Evolutionary conservation across 148 eudicot species (phyloP).

Genomic region (Vaccinium myrtillus): DNA sequence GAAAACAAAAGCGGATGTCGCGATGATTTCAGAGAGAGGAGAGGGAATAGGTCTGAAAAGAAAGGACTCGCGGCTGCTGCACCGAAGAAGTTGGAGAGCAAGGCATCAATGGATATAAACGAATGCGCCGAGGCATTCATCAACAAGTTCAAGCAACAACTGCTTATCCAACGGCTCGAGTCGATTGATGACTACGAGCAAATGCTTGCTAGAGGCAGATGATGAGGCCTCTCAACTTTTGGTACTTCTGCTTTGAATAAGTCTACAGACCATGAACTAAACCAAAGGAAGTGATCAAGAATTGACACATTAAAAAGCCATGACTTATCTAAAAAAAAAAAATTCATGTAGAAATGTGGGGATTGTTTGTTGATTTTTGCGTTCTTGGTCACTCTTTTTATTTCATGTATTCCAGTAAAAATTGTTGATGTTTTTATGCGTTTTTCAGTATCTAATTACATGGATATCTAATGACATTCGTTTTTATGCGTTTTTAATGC

Average conservation of each 20-base stretch:
- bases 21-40: not conserved
- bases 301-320: too few relatives aligned
- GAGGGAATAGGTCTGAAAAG: not conserved
- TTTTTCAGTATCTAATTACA: not conserved
- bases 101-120: constrained; percentile 50
- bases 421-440: not conserved
- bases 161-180: constrained; percentile 70
- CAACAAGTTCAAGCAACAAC: constrained; percentile 60
- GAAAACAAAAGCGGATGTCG: not conserved
- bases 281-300: too few relatives aligned
- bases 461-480: too few relatives aligned
- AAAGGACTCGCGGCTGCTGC: not conserved
- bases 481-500: too few relatives aligned
- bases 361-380: too few relatives aligned
- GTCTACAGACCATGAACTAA: too few relatives aligned
- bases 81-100: constrained; percentile 21
- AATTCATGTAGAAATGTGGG: too few relatives aligned
- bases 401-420: not conserved
- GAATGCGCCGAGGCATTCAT: constrained; percentile 78
- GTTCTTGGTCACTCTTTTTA: too few relatives aligned
- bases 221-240: not conserved
- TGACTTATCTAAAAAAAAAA: too few relatives aligned
- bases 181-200: constrained; percentile 68
- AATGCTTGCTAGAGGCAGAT: constrained; percentile 70
- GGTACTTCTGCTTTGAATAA: not conserved